Percentiles rank a stretch among this genome's conserved stretches.
These are phyloP conservation scores for Diaporthe sp. DNA, from an alignment of 2,329 filamentous ascomycete genomes.

Conservation along the genomic window DNA sequence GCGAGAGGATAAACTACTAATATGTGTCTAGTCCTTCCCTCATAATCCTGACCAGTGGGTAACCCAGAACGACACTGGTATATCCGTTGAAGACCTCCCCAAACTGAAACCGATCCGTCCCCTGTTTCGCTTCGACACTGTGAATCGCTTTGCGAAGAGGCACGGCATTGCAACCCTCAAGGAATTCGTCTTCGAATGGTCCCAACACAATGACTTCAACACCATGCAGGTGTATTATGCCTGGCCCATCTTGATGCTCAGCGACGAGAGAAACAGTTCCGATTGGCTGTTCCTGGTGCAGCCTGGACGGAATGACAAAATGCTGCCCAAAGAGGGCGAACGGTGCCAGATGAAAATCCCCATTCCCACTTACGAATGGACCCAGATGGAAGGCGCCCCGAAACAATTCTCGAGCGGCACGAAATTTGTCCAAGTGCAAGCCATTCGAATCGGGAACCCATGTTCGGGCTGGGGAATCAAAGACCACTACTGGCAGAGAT, in stretches of 20 bases:
- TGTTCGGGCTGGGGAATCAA: neutral
- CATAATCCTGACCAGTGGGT: too few species aligned
- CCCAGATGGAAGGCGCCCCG: too few species aligned
- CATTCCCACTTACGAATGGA: too few species aligned
- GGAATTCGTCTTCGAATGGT: neutral
- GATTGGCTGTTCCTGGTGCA: neutral
- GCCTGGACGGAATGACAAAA: neutral
- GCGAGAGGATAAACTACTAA: too few species aligned
- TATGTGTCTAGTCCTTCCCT: too few species aligned
- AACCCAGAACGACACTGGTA: too few species aligned
- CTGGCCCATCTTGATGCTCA: neutral
- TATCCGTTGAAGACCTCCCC: too few species aligned
- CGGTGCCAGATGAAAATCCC: neutral
- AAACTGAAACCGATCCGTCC: too few species aligned
- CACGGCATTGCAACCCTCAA: neutral
- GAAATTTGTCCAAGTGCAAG: neutral
- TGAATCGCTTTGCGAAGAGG: neutral
- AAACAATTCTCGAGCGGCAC: too few species aligned
- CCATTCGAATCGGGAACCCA: neutral
- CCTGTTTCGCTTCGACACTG: too few species aligned
- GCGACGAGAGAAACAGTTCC: accelerated
- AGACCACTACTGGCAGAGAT: neutral
- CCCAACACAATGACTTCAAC: neutral
- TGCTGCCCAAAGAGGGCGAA: slow-evolving; percentile 19
- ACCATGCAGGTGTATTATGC: neutral